Evolutionary conservation across 139 green algal genomes (phyloP), one percentile per base, ranked within the genome.

Genomic region (Yamagishiella unicocca): DNA sequence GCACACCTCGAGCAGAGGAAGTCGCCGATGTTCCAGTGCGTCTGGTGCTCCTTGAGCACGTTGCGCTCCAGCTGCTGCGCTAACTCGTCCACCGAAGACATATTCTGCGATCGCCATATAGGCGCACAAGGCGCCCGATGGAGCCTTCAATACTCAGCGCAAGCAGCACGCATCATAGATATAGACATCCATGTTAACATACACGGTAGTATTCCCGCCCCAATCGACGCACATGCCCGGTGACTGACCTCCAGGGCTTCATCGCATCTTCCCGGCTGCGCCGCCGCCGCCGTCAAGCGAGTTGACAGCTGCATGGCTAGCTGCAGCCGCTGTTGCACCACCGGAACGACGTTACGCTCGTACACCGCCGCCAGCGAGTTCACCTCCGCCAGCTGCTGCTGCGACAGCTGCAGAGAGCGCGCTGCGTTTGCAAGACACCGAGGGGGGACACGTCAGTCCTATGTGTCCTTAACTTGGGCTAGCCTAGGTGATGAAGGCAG

Each of bases 1-100:
- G 29, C 78, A 6, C 58, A 84, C 78, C 78, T 84, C 58, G 58
- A 67, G 64, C 80, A 86, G 14, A 86, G 80, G 43, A 78, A 86
- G 66, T 86, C 64, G 5, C 31, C n/a, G 4, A 86, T 50, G 62
- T 86, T 55, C 43, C 40, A 76, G 58, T 85, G 79, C 40, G 79
- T 71, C 79, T 76, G 79, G 62, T 86, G 80, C 64, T 77, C 80
- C 27, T 53, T 67, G 1, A 86, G 21, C 31, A 77, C 62, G 80
- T 53, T 78, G 38, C 79, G 79, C 43, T 76, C 55, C 61, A 85
- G 42, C 62, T 85, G 55, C 79, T 46, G 6, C 22, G 79, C 61
- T 42, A 85, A 17, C 17, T 62, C 61, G 40, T 85, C 79, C 24
- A 75, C 79, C 4, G 29, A 33, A 12, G 25, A 3, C n/a, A n/a